Evolutionary conservation across 805 yeast species (phyloP), one percentile per base, ranked within the genome.

Genomic region (Teunomyces kruisii): DNA sequence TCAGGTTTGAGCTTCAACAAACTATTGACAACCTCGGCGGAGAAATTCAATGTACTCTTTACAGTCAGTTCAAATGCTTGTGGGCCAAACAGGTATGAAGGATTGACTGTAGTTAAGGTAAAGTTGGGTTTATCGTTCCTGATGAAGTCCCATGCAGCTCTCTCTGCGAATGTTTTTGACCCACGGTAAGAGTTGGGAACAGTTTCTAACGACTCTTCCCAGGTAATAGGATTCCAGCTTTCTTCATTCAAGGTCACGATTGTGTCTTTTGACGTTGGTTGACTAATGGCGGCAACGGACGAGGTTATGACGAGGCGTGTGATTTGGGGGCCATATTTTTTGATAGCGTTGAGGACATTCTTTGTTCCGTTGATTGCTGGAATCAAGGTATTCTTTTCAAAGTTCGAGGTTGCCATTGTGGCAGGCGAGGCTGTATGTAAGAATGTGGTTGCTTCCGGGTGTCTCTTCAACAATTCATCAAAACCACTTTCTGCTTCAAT

Each of bases 391-490:
- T 78, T 82, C 41, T 74, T 72, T 46, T 75, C 83, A 29, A 74
- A 65, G 48, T 73, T 68, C 12, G 68, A 59, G 16, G 69, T 61
- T 8, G 72, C 67, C 56, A 72, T 74, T 19, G 71, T 64, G 56
- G 76, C 76, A 10, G 87, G 86, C 12, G 84, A 75, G 2, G 88
- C 87, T 8, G 83, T 73, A 59, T 82, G 88, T 33, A 81, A 52
- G 40, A 83, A 81, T 28, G 74, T 78, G 9, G 67, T 66, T 45
- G 80, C 74, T 32, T 80, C 83, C 28, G 75, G 75, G 48, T 75
- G 73, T 15, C 64, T 66, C 52, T 72, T 58, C 51, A 81, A 67
- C 0, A 74, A 71, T 6, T 59, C 58, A 44, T 74, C 75, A 48
- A 78, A 78, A 0, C 80, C 79, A 10, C 68, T 68, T n/a, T 56